Percentiles rank a stretch among this genome's conserved stretches.
These are phyloP conservation scores for Colletotrichum sp. DNA, from an alignment of 2,329 filamentous ascomycete genomes.

Conservation along the genomic window DNA sequence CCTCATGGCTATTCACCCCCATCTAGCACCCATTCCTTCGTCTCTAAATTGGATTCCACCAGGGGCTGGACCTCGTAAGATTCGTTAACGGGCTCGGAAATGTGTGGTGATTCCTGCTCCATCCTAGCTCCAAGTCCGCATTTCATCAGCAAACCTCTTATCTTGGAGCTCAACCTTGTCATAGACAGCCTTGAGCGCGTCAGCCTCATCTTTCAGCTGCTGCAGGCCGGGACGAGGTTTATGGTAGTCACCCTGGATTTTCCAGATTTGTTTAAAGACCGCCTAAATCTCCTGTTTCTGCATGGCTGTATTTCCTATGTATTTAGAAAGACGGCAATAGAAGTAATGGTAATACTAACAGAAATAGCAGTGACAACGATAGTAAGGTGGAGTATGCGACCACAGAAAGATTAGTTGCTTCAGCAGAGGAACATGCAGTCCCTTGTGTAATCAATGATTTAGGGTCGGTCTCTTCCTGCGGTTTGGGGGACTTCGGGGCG, in stretches of 20 bases:
- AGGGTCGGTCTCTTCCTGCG: fast-evolving
- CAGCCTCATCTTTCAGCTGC: background rate
- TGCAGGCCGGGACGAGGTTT: background rate
- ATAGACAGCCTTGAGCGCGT: background rate
- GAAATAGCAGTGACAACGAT: fast-evolving
- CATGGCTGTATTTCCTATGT: fast-evolving
- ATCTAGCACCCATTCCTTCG: background rate
- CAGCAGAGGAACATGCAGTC: too few species aligned
- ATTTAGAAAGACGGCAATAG: fast-evolving
- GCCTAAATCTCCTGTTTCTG: fast-evolving
- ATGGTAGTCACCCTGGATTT: fast-evolving
- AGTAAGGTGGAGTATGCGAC: too few species aligned
- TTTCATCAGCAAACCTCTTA: background rate
- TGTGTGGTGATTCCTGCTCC: background rate
- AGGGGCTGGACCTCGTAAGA: background rate
- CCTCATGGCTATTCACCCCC: background rate
- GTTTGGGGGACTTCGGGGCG: fast-evolving
- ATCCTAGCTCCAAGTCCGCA: background rate
- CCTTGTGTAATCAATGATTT: background rate
- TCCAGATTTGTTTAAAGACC: fast-evolving
- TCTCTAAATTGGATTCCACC: fast-evolving
- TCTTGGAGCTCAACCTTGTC: background rate
- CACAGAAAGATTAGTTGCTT: fast-evolving
- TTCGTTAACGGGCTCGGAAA: background rate
- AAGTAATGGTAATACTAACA: fast-evolving